Evolutionary conservation across 257 asterid genomes (phyloP).

Genomic region (Primulina huaijiensis): DNA sequence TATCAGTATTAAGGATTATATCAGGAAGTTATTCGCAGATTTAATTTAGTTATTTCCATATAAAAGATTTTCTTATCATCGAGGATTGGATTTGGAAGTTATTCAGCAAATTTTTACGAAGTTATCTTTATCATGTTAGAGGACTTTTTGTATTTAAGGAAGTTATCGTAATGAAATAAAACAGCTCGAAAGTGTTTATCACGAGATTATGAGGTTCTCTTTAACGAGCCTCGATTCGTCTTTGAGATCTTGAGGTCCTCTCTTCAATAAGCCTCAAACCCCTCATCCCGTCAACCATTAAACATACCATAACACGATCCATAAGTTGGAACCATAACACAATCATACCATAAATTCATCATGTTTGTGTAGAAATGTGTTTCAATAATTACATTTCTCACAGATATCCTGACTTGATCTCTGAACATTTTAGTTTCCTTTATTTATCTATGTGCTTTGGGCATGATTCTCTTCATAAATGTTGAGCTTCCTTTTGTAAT

Average conservation of each 20-base stretch:
- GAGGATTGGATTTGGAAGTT: neutral
- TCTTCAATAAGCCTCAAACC: neutral
- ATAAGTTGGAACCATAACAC: too few relatives aligned
- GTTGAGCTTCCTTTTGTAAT: slow-evolving; percentile 16
- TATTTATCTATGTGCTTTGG: slow-evolving; percentile 8
- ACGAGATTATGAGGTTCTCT: neutral
- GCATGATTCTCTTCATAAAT: neutral
- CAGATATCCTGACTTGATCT: slow-evolving; percentile 16
- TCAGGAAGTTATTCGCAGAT: neutral
- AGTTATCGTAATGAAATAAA: neutral
- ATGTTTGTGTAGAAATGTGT: slow-evolving; percentile 10
- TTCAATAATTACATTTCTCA: slow-evolving; percentile 8
- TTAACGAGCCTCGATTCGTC: neutral
- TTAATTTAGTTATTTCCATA: neutral
- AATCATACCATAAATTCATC: slow-evolving; percentile 9
- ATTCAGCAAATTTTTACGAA: neutral
- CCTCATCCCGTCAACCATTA: neutral
- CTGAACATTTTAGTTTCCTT: slow-evolving; percentile 19
- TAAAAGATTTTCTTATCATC: too few relatives aligned
- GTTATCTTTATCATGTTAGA: neutral
- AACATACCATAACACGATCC: neutral
- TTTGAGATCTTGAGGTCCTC: neutral
- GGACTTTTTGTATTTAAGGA: neutral
- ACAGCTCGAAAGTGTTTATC: neutral
- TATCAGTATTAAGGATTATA: too few relatives aligned